Percentiles rank a stretch among this genome's conserved stretches.
Evolutionary conservation across 805 yeast species (phyloP).

Genomic region (Suhomyces kilbournensis): DNA sequence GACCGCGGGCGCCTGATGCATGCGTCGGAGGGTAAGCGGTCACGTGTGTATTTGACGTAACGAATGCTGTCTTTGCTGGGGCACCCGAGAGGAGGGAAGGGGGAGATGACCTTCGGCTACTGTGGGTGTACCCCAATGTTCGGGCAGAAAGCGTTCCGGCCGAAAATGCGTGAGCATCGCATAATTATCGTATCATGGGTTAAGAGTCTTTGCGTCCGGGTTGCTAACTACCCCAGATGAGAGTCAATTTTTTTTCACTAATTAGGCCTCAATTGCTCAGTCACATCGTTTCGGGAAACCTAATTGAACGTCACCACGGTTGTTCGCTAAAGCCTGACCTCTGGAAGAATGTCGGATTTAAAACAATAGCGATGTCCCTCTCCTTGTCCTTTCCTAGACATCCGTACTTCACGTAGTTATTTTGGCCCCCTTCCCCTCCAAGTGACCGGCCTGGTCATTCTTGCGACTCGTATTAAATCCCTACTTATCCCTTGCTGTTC

Average conservation of each 20-base stretch:
- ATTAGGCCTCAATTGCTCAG: not conserved
- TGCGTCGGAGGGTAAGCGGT: not conserved
- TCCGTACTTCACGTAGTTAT: not conserved
- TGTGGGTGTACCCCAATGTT: not conserved
- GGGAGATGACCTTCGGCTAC: not conserved
- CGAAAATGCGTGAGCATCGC: not conserved
- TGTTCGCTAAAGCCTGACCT: not conserved
- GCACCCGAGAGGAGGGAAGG: not conserved
- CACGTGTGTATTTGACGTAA: not conserved
- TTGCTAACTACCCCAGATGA: not conserved
- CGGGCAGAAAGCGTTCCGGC: not conserved
- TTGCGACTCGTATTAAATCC: not conserved
- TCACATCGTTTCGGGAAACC: not conserved
- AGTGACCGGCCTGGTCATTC: not conserved
- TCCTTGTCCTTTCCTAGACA: not conserved
- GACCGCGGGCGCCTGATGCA: not conserved
- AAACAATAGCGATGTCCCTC: not conserved
- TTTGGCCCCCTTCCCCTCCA: not conserved
- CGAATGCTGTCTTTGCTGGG: not conserved
- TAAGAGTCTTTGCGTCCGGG: not conserved
- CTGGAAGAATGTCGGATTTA: not conserved
- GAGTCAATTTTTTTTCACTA: not conserved
- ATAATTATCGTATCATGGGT: not conserved
- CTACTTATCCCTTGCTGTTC: not conserved
- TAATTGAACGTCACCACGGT: not conserved